These are phyloP conservation scores for Sporodiniella umbellata DNA, from an alignment of 371 early-diverging fungal species.

Conservation along the genomic window DNA sequence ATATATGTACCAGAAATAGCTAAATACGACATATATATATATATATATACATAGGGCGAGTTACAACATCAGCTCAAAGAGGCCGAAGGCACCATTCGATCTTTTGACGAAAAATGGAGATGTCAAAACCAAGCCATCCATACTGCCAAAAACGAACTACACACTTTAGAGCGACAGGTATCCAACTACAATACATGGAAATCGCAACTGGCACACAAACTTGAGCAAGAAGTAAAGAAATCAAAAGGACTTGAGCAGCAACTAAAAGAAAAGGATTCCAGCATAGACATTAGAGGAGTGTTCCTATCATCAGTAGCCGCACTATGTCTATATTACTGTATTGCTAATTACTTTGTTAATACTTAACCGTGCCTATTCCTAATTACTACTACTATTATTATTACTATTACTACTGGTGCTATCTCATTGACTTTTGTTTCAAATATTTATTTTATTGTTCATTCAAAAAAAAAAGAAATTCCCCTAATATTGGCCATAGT, in stretches of 20 bases:
- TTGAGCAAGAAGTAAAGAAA: slow-evolving; percentile 6
- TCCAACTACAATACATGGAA: neutral
- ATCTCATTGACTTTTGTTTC: too few relatives aligned
- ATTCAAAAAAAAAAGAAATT: too few relatives aligned
- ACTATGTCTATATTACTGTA: too few relatives aligned
- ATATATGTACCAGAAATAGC: too few relatives aligned
- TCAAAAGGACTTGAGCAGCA: slow-evolving; percentile 6
- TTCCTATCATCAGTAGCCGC: too few relatives aligned
- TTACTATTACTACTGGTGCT: too few relatives aligned
- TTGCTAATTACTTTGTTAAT: too few relatives aligned
- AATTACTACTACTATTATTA: too few relatives aligned
- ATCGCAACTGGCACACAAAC: neutral
- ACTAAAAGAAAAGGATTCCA: neutral
- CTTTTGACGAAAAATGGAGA: slow-evolving; percentile 14
- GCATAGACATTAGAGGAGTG: too few relatives aligned
- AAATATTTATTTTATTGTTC: slow-evolving; percentile 6
- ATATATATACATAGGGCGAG: slow-evolving; percentile 10
- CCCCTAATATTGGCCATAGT: slow-evolving; percentile 15
- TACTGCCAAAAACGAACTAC: slow-evolving; percentile 19
- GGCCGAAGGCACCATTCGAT: slow-evolving; percentile 8
- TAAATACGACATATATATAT: too few relatives aligned
- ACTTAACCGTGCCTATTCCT: too few relatives aligned
- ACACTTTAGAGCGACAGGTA: slow-evolving; percentile 10
- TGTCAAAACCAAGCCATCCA: slow-evolving; percentile 16
- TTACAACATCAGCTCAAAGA: slow-evolving; percentile 5